Evolutionary conservation across 192 early-diverging fungal species (phyloP).

Genomic region (Backusella sp.): DNA sequence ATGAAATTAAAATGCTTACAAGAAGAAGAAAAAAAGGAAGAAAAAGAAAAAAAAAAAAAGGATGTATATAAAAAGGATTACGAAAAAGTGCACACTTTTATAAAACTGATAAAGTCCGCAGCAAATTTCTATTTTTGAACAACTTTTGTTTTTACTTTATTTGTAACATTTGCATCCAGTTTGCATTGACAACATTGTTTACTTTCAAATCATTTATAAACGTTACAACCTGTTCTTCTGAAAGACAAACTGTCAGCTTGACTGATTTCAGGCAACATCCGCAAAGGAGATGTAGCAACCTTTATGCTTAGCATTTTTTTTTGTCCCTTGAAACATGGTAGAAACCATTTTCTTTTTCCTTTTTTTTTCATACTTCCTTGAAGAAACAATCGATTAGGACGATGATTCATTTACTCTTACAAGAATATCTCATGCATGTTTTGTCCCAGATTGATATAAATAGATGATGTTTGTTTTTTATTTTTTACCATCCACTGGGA

Average conservation of each 20-base stretch:
- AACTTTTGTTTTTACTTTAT: not conserved
- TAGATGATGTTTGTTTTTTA: not conserved
- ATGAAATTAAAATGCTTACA: not conserved
- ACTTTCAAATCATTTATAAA: not conserved
- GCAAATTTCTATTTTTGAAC: constrained; percentile 6
- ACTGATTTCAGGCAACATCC: not conserved
- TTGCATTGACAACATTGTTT: not conserved
- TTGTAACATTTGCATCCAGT: not conserved
- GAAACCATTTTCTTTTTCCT: not conserved
- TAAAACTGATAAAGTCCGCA: not conserved
- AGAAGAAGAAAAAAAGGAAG: not conserved
- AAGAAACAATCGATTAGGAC: not conserved
- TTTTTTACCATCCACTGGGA: not conserved
- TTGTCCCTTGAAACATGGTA: not conserved
- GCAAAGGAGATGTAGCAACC: not conserved
- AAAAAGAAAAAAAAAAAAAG: not conserved
- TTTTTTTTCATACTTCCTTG: not conserved
- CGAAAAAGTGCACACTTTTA: not conserved
- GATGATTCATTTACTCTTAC: not conserved
- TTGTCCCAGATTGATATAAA: not conserved
- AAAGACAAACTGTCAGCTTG: not conserved
- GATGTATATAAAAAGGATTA: not conserved
- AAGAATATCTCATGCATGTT: not conserved
- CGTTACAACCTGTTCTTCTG: not conserved
- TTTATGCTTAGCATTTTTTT: not conserved